Percentiles rank a stretch among this genome's conserved stretches.
Conservation (phyloP, 2,329 filamentous ascomycete species). For the Neopestalotiopsis rosae region DNA sequence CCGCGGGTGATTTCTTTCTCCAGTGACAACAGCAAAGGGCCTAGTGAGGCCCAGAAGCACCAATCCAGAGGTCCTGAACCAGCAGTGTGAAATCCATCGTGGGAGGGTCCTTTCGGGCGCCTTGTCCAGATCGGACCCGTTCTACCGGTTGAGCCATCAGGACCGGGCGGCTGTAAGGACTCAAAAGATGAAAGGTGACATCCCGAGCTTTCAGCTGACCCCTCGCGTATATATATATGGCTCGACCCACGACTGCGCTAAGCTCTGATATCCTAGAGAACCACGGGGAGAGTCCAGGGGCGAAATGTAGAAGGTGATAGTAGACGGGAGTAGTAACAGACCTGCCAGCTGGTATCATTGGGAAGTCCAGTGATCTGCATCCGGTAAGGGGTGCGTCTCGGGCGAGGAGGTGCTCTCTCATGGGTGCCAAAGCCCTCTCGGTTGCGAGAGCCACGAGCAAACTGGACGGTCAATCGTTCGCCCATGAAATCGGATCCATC, state of each 20-base stretch:
- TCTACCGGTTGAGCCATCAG: slow-evolving; percentile 27
- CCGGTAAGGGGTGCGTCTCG: slow-evolving; percentile 90
- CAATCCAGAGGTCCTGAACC: slow-evolving; percentile 33
- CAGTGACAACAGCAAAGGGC: slow-evolving; percentile 37
- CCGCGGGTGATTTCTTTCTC: slow-evolving; percentile 28
- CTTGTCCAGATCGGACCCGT: slow-evolving; percentile 35
- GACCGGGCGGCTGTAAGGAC: slow-evolving; percentile 19
- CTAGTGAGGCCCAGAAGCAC: slow-evolving; percentile 37
- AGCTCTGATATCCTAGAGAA: slow-evolving; percentile 27
- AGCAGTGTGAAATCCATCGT: slow-evolving; percentile 30
- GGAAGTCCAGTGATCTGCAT: slow-evolving; percentile 98
- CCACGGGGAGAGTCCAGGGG: slow-evolving; percentile 40
- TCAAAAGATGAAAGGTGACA: slow-evolving; percentile 25
- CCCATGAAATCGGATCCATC: slow-evolving; percentile 99
- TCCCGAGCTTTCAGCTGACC: slow-evolving; percentile 24
- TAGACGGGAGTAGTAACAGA: slow-evolving; percentile 76
- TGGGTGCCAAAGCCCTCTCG: slow-evolving; percentile 56
- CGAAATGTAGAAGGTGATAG: slow-evolving; percentile 39
- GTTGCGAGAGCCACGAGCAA: slow-evolving; percentile 82
- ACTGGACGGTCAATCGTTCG: slow-evolving; percentile 96
- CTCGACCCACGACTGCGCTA: slow-evolving; percentile 30
- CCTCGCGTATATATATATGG: slow-evolving; percentile 27
- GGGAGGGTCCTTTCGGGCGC: slow-evolving; percentile 32
- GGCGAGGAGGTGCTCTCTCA: slow-evolving; percentile 70
- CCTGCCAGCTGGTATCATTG: slow-evolving; percentile 99